Percentiles rank a stretch among this genome's conserved stretches.
phyloP scores from a whole-genome alignment of 441 rosid species.

The Jatropha multifida region DNA sequence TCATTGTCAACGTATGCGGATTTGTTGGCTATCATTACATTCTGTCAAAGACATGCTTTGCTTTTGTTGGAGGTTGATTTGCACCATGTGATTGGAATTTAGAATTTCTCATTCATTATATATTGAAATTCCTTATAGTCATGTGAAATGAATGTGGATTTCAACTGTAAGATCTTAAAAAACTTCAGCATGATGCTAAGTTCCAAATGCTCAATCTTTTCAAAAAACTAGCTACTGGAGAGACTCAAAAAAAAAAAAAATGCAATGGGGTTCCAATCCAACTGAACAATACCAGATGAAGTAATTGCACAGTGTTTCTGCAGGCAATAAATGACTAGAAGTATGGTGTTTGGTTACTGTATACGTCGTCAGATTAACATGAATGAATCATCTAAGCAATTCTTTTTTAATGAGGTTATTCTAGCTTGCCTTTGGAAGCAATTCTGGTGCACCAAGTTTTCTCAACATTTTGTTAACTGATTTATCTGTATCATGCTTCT shows the following conservation, averaged over 20 bases:
- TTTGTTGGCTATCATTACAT: not conserved
- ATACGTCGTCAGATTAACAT: not conserved
- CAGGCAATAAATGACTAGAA: not conserved
- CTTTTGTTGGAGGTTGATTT: conserved; percentile 1
- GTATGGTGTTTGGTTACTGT: not conserved
- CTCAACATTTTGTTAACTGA: not conserved
- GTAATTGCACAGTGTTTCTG: conserved; percentile 7
- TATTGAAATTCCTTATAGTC: not conserved
- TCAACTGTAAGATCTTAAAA: not conserved
- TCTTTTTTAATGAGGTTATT: not conserved
- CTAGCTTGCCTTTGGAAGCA: not conserved
- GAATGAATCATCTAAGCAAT: not conserved
- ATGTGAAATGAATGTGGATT: not conserved
- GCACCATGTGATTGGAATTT: not conserved
- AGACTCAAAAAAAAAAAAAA: not conserved
- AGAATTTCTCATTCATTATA: not conserved
- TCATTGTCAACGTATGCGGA: not conserved
- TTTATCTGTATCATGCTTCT: not conserved
- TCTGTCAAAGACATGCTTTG: not conserved
- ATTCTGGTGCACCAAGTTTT: not conserved
- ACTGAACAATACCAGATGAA: not conserved
- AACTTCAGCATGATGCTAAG: not conserved
- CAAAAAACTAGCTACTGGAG: not conserved
- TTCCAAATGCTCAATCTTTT: not conserved
- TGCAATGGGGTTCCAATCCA: not conserved